Conservation (phyloP, 352 stramenopile genomes). For the Peronospora tabacina region DNA sequence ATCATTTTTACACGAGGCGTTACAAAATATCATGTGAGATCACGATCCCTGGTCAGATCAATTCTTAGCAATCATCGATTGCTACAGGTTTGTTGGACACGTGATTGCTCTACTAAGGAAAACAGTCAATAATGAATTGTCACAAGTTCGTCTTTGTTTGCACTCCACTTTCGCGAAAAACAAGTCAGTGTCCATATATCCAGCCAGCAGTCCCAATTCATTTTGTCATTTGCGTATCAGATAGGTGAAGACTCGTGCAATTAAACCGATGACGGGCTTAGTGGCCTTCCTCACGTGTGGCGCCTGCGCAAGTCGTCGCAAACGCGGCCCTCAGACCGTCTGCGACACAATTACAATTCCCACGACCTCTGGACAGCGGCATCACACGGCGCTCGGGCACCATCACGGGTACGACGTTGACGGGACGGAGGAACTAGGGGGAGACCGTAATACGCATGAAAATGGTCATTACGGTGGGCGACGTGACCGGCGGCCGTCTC, state of each 20-base stretch:
- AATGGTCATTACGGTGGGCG: slow-evolving; percentile 5
- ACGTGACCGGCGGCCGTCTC: slow-evolving; percentile 14
- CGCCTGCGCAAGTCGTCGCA: slow-evolving; percentile 25
- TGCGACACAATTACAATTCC: slow-evolving; percentile 35
- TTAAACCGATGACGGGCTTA: slow-evolving; percentile 16
- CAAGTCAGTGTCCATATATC: slow-evolving; percentile 23
- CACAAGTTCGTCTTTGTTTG: neutral
- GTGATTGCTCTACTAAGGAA: neutral
- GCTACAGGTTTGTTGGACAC: neutral
- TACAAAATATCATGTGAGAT: neutral
- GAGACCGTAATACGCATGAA: slow-evolving; percentile 2
- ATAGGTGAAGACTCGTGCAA: neutral
- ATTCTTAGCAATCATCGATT: neutral
- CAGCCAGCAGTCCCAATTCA: slow-evolving; percentile 11
- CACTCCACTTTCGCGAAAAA: slow-evolving; percentile 7
- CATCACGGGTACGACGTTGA: slow-evolving; percentile 31
- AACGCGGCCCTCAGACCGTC: slow-evolving; percentile 25
- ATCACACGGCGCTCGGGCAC: slow-evolving; percentile 20
- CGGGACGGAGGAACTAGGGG: slow-evolving; percentile 3
- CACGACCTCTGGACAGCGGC: slow-evolving; percentile 16
- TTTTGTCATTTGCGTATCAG: slow-evolving; percentile 8
- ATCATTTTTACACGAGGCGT: too few relatives aligned
- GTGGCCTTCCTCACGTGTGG: slow-evolving; percentile 32
- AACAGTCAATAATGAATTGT: neutral
- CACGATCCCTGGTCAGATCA: neutral